Evolutionary conservation across 805 yeast genomes (phyloP).

Genomic region (Saccharomycopsis fodiens): DNA sequence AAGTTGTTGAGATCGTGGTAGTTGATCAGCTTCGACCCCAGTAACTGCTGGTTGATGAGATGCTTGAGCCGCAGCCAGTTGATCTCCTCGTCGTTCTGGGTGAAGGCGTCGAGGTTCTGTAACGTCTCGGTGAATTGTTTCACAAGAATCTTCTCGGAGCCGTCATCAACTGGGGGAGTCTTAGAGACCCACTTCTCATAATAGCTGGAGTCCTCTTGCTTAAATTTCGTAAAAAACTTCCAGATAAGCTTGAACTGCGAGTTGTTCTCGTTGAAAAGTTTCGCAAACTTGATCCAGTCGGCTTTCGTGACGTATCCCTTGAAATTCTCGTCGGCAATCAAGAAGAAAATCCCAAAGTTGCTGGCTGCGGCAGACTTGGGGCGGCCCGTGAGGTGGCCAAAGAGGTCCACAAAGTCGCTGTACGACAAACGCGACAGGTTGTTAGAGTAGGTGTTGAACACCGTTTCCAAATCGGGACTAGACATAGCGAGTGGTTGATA

Average conservation of each 20-base stretch:
- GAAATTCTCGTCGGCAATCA: slow-evolving; percentile 66
- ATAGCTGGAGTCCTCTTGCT: slow-evolving; percentile 23
- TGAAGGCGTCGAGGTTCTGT: slow-evolving; percentile 29
- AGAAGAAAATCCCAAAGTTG: slow-evolving; percentile 52
- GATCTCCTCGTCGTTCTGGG: slow-evolving; percentile 22
- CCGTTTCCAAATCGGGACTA: slow-evolving; percentile 1
- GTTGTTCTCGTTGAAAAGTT: slow-evolving; percentile 37
- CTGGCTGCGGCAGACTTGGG: background rate
- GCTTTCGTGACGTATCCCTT: slow-evolving; percentile 59
- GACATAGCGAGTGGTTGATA: no score
- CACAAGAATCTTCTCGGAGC: slow-evolving; percentile 12
- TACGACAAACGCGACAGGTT: background rate
- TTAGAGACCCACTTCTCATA: background rate
- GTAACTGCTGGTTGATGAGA: background rate
- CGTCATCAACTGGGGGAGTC: background rate
- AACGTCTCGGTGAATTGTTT: slow-evolving; percentile 31
- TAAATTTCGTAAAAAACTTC: slow-evolving; percentile 43
- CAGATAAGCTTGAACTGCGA: slow-evolving; percentile 46
- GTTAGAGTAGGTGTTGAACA: slow-evolving; percentile 6
- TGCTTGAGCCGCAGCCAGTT: slow-evolving; percentile 26
- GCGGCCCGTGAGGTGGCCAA: slow-evolving; percentile 6
- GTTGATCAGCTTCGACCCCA: slow-evolving; percentile 24
- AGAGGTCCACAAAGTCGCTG: slow-evolving; percentile 9
- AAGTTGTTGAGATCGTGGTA: slow-evolving; percentile 34
- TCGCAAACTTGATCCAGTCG: slow-evolving; percentile 71